phyloP scores from a whole-genome alignment of 78 protist genomes.

The Dictyostelium discoideum region DNA sequence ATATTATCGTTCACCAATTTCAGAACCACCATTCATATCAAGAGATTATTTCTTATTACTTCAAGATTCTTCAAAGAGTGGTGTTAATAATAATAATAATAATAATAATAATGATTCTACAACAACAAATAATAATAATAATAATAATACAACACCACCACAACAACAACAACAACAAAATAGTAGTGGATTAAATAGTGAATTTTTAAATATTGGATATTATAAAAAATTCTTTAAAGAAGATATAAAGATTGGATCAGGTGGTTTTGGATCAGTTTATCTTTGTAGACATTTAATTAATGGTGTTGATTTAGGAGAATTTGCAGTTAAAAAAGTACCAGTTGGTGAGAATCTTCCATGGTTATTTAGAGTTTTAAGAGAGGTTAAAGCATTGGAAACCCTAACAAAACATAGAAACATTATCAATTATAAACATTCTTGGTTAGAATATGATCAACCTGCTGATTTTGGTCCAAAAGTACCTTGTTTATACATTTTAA shows the following conservation, averaged over 20 bases:
- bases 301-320: slow-evolving; percentile 82
- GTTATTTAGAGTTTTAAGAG: slow-evolving; percentile 67
- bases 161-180: not conserved
- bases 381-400: slow-evolving; percentile 83
- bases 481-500: slow-evolving; percentile 85
- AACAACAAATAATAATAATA: not conserved
- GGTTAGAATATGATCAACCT: slow-evolving; percentile 83
- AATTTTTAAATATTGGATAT: slow-evolving; percentile 74
- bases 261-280: slow-evolving; percentile 83
- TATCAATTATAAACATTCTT: slow-evolving; percentile 84
- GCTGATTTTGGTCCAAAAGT: slow-evolving; percentile 85
- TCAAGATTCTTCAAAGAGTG: not conserved
- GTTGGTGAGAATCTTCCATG: slow-evolving; percentile 87
- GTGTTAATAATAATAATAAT: not conserved
- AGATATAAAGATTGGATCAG: slow-evolving; percentile 66
- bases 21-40: slow-evolving; percentile 33
- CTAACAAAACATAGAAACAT: slow-evolving; percentile 86
- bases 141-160: too few species aligned
- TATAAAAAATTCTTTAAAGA: slow-evolving; percentile 71
- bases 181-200: slow-evolving; percentile 7
- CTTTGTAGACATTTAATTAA: slow-evolving; percentile 80
- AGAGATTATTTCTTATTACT: slow-evolving; percentile 70
- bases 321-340: slow-evolving; percentile 87
- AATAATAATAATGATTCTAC: not conserved
- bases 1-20: not conserved